A percentile compares a stretch with the other conserved stretches of the same genome.
Conservation (phyloP, 2,329 filamentous ascomycete species). For the Xylariaceae sp. region DNA sequence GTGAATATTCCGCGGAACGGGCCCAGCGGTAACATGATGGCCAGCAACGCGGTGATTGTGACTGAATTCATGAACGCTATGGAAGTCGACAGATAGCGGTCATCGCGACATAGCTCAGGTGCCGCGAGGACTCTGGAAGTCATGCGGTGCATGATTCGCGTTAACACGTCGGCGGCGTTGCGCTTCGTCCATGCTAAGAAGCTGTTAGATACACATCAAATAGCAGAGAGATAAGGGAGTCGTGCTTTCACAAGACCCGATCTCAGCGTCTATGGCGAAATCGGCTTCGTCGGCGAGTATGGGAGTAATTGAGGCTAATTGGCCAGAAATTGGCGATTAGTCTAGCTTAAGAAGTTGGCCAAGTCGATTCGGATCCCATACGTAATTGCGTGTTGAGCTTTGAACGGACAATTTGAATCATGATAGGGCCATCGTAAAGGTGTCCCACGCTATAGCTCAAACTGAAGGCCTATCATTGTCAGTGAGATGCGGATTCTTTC, state of each 20-base stretch:
- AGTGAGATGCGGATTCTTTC: not conserved
- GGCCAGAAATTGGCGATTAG: not conserved
- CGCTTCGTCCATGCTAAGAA: not conserved
- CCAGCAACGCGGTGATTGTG: not conserved
- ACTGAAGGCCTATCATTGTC: not conserved
- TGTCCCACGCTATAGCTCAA: not conserved
- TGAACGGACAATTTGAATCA: not conserved
- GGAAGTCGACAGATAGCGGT: not conserved
- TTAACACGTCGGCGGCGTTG: not conserved
- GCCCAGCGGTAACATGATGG: not conserved
- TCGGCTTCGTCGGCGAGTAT: not conserved
- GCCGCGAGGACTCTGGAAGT: not conserved
- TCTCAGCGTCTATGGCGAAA: not conserved
- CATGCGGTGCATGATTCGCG: not conserved
- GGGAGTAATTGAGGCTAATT: not conserved
- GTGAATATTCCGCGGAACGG: not conserved
- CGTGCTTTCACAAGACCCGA: not conserved
- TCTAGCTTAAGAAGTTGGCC: not conserved
- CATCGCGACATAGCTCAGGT: conserved; percentile 2
- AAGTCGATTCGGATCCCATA: not conserved
- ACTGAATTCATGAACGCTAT: not conserved
- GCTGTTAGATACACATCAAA: not conserved
- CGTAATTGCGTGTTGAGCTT: not conserved
- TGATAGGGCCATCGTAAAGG: not conserved
- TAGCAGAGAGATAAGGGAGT: not conserved